A percentile compares a stretch with the other conserved stretches of the same genome.
phyloP scores from a whole-genome alignment of 441 rosid genomes.

The Euphorbia schlechtendalii region DNA sequence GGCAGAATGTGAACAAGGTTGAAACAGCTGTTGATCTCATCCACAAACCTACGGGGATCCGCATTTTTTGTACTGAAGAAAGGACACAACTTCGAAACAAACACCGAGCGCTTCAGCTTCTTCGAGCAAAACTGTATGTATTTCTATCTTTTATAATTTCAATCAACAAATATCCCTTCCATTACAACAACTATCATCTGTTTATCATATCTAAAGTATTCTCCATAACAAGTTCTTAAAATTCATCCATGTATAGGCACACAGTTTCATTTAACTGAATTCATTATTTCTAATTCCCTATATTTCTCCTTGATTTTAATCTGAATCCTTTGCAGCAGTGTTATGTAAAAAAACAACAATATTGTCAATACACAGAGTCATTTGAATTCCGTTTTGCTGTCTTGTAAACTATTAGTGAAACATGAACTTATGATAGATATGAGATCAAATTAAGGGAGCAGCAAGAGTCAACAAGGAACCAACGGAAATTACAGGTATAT shows the following conservation, averaged over 20 bases:
- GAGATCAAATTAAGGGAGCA: conserved; percentile 92
- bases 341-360: neutral
- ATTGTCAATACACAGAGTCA: no score
- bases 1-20: conserved; percentile 95
- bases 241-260: neutral
- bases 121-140: conserved; percentile 84
- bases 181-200: neutral
- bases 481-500: conserved; percentile 66
- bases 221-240: neutral
- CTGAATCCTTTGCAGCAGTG: neutral
- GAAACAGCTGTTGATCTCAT: conserved; percentile 93
- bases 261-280: neutral
- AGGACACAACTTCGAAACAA: conserved; percentile 78
- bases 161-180: neutral
- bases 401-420: conserved; percentile 20
- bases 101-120: conserved; percentile 74
- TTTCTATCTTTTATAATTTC: neutral
- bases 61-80: conserved; percentile 93
- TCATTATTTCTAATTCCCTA: neutral
- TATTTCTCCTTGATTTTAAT: neutral
- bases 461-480: conserved; percentile 64
- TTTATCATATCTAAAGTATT: neutral
- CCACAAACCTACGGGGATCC: conserved; percentile 90
- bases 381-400: conserved; percentile 6
- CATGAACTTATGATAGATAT: conserved; percentile 42